Percentiles rank a stretch among this genome's conserved stretches.
These are phyloP conservation scores for Pseudopyrenochaeta lycopersici DNA, from an alignment of 2,329 filamentous ascomycete species.

Conservation along the genomic window DNA sequence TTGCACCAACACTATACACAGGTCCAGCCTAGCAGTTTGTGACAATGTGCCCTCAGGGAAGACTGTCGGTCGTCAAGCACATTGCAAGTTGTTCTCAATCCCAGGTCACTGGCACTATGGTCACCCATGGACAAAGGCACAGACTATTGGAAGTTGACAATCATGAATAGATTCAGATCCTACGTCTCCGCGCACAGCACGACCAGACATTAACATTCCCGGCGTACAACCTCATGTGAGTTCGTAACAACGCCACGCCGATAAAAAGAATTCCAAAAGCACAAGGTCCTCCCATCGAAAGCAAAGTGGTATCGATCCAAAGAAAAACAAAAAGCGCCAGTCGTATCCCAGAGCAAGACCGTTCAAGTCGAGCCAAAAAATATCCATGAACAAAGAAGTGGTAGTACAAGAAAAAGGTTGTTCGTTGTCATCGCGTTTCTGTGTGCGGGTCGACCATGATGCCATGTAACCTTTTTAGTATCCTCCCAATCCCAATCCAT, in stretches of 20 bases:
- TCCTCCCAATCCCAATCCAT: conserved; percentile 8
- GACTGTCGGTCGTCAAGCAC: background rate
- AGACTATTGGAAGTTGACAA: background rate
- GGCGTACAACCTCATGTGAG: background rate
- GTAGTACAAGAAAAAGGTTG: conserved; percentile 13
- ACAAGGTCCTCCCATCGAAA: background rate
- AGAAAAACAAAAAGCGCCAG: conserved; percentile 6
- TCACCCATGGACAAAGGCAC: background rate
- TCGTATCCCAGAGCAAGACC: background rate
- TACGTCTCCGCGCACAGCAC: conserved; percentile 14
- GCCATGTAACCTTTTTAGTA: conserved; percentile 19
- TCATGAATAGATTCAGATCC: conserved; percentile 6
- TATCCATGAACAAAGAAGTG: conserved; percentile 1
- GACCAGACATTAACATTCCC: conserved; percentile 5
- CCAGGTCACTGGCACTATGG: background rate
- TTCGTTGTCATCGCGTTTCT: conserved; percentile 21
- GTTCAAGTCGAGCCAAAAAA: background rate
- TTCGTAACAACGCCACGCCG: conserved; percentile 1
- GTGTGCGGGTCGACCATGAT: conserved; percentile 24
- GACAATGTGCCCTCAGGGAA: too few species aligned
- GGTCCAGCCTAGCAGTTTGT: too few species aligned
- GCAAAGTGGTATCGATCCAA: conserved; percentile 21
- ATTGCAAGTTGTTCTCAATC: background rate
- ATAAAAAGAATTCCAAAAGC: background rate
- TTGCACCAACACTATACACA: too few species aligned